Percentiles rank a stretch among this genome's conserved stretches.
These are phyloP conservation scores for Vigna nakashimae DNA, from an alignment of 306 rosid species.

Conservation along the genomic window DNA sequence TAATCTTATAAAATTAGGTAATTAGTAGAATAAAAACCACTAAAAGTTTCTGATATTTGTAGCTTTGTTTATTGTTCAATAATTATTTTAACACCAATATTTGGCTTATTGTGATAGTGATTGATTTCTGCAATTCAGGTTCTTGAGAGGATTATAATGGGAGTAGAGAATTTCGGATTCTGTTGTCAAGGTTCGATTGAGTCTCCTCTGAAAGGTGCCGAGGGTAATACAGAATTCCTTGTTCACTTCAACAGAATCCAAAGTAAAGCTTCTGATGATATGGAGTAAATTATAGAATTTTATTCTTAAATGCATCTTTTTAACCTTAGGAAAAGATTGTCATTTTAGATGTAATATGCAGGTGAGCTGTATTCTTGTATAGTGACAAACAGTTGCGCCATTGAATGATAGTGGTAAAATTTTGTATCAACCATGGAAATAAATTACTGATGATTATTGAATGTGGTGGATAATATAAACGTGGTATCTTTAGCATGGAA, in stretches of 20 bases:
- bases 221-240: constrained; percentile 92
- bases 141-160: constrained; percentile 80
- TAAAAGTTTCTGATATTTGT: not conserved
- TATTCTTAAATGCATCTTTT: not conserved
- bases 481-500: not conserved
- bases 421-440: constrained; percentile 38
- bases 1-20: not conserved
- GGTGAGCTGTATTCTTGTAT: constrained; percentile 20
- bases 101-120: not conserved
- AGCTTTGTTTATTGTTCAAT: not conserved
- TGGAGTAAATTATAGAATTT: not conserved
- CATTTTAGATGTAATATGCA: constrained; percentile 11
- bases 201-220: constrained; percentile 94
- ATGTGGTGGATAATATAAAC: constrained; percentile 5
- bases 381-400: constrained; percentile 28
- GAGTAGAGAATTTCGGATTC: constrained; percentile 84
- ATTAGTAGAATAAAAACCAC: not conserved
- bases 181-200: constrained; percentile 81
- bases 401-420: constrained; percentile 18
- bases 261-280: constrained; percentile 2
- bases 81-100: no score
- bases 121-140: constrained; percentile 58
- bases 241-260: constrained; percentile 66
- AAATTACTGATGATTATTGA: constrained; percentile 4
- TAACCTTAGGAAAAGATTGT: constrained; percentile 10